Conservation (phyloP, 495 filamentous ascomycete genomes). For the Penicillium odoratum region DNA sequence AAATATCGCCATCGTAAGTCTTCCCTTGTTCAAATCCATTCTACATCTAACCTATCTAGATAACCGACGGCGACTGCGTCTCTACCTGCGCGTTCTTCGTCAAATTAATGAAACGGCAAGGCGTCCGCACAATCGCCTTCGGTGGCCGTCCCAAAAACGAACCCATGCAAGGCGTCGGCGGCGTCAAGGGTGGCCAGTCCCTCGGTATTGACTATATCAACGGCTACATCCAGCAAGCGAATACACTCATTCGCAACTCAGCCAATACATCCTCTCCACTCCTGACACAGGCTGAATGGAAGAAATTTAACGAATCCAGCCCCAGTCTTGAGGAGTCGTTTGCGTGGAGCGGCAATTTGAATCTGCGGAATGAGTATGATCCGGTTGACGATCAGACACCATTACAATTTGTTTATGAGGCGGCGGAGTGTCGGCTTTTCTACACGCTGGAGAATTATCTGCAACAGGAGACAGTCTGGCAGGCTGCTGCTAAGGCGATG, state of each 20-base stretch:
- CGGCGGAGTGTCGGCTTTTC: conserved; percentile 41
- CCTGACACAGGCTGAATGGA: conserved; percentile 36
- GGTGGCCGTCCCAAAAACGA: conserved; percentile 57
- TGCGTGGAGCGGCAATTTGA: conserved; percentile 28
- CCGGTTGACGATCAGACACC: conserved; percentile 30
- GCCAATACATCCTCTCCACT: conserved; percentile 27
- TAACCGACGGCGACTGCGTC: conserved; percentile 62
- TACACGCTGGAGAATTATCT: conserved; percentile 35
- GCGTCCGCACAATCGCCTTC: conserved; percentile 59
- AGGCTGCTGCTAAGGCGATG: conserved; percentile 28
- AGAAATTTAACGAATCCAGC: conserved; percentile 27
- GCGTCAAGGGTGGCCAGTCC: conserved; percentile 53
- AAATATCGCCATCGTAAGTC: conserved; percentile 49
- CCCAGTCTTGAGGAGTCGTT: conserved; percentile 19
- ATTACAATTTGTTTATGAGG: conserved; percentile 40
- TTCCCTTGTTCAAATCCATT: background rate
- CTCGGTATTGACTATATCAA: conserved; percentile 29
- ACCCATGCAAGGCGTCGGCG: conserved; percentile 65
- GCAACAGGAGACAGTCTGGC: conserved; percentile 28
- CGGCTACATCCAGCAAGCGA: conserved; percentile 34
- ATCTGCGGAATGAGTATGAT: conserved; percentile 32
- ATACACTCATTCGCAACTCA: conserved; percentile 16
- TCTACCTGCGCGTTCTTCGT: conserved; percentile 64
- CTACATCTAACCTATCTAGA: conserved; percentile 16
- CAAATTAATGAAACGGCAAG: conserved; percentile 55